A percentile compares a stretch with the other conserved stretches of the same genome.
These are phyloP conservation scores for Gautieria morchelliformis DNA, from an alignment of 768 basidiomycete species.

Conservation along the genomic window DNA sequence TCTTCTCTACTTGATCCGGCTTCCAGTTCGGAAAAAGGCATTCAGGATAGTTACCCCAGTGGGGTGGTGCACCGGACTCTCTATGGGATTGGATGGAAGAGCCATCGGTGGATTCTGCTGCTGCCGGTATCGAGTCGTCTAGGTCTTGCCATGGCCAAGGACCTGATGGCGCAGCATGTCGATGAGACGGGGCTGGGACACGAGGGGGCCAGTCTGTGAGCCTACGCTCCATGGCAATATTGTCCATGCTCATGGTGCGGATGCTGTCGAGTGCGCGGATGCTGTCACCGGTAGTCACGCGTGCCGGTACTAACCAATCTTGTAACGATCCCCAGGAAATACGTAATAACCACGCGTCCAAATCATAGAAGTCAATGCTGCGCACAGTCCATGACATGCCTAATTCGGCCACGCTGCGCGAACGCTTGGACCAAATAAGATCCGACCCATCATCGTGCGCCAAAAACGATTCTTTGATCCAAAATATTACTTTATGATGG, in stretches of 20 bases:
- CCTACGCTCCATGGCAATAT: background rate
- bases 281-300: too few species aligned
- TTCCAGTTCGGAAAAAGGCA: slow-evolving; percentile 51
- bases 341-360: too few species aligned
- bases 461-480: too few species aligned
- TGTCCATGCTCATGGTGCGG: background rate
- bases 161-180: slow-evolving; percentile 2
- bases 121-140: background rate
- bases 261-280: background rate
- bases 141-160: slow-evolving; percentile 9
- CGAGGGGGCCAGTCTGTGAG: background rate
- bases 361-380: too few species aligned
- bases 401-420: too few species aligned
- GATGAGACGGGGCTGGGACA: background rate
- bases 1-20: slow-evolving; percentile 27
- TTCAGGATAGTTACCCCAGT: slow-evolving; percentile 38
- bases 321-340: background rate
- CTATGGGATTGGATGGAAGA: background rate
- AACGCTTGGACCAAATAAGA: too few species aligned
- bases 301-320: background rate
- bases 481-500: too few species aligned
- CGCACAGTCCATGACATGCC: too few species aligned
- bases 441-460: too few species aligned
- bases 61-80: background rate
- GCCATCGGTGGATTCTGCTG: background rate